A percentile compares a stretch with the other conserved stretches of the same genome.
phyloP scores from a whole-genome alignment of 2,329 filamentous ascomycete species.

The Diaporthe aspalathi region DNA sequence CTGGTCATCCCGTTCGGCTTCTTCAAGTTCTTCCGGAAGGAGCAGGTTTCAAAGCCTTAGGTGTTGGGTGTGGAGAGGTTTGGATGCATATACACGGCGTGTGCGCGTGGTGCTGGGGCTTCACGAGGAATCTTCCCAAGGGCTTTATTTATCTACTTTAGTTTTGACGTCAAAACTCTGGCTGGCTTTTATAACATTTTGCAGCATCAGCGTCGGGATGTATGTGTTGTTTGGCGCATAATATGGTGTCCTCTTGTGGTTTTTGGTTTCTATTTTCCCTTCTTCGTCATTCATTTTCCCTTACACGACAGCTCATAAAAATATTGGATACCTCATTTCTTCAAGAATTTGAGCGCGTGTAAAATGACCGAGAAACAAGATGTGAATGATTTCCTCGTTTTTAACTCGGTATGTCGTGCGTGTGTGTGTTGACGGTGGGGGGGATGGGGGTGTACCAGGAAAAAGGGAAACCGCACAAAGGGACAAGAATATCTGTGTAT shows the following conservation, averaged over 20 bases:
- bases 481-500: conserved; percentile 11
- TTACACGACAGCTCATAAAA: not conserved
- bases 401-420: conserved; percentile 5
- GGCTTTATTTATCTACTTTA: conserved; percentile 21
- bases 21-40: conserved; percentile 67
- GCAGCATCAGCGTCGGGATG: conserved; percentile 38
- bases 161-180: conserved; percentile 4
- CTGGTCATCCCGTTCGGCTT: conserved; percentile 68
- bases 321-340: conserved; percentile 22
- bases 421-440: not conserved
- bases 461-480: no score
- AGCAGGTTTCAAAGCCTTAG: conserved; percentile 66
- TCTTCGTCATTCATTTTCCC: conserved; percentile 8
- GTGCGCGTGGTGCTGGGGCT: not conserved
- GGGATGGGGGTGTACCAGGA: no score
- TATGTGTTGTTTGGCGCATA: conserved; percentile 30
- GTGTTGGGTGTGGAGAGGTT: no score
- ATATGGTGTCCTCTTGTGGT: conserved; percentile 32
- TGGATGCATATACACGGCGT: not conserved
- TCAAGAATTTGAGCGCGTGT: not conserved
- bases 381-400: not conserved
- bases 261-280: conserved; percentile 18
- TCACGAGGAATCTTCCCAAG: not conserved
- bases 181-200: conserved; percentile 7
- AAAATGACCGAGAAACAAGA: not conserved